Conservation (phyloP, 1,284 basidiomycete genomes). For the Anthracocystis walkeri region DNA sequence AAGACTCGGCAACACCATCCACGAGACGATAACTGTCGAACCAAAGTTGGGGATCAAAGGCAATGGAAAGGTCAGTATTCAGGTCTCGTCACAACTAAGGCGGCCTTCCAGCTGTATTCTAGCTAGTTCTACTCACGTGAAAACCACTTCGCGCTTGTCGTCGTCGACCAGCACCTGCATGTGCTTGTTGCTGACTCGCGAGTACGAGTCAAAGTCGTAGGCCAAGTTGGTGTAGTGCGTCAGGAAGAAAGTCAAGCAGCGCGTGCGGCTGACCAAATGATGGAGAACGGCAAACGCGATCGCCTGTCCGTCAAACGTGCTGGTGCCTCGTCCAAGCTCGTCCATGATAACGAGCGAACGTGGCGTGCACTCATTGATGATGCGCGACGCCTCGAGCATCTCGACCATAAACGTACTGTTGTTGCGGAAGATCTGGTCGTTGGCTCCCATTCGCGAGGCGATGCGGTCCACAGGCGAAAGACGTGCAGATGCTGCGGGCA, state of each 20-base stretch:
- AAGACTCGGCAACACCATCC: conserved; percentile 80
- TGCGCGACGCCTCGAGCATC: conserved; percentile 68
- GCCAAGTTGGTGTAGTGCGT: conserved; percentile 68
- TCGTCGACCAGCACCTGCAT: conserved; percentile 69
- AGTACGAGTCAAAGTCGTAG: conserved; percentile 63
- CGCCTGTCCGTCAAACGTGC: conserved; percentile 68
- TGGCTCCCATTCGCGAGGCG: conserved; percentile 95
- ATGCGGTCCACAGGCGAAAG: conserved; percentile 92
- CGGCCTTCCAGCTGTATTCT: background rate
- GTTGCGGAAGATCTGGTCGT: conserved; percentile 68
- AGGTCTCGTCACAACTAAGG: background rate
- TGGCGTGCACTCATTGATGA: conserved; percentile 67
- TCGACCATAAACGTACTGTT: conserved; percentile 70
- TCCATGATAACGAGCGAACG: conserved; percentile 69
- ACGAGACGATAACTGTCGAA: conserved; percentile 61
- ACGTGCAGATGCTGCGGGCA: conserved; percentile 85
- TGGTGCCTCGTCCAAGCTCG: conserved; percentile 69
- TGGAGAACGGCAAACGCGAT: conserved; percentile 68
- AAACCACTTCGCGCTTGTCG: conserved; percentile 63
- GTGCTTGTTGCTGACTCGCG: conserved; percentile 67
- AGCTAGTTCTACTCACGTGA: conserved; percentile 54
- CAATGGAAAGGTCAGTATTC: conserved; percentile 1
- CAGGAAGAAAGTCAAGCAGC: conserved; percentile 68
- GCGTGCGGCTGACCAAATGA: conserved; percentile 63
- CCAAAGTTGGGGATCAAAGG: background rate